Base-by-base conservation (phyloP, 2,329 filamentous ascomycete genomes). In the Fusarium verrucosum region DNA sequence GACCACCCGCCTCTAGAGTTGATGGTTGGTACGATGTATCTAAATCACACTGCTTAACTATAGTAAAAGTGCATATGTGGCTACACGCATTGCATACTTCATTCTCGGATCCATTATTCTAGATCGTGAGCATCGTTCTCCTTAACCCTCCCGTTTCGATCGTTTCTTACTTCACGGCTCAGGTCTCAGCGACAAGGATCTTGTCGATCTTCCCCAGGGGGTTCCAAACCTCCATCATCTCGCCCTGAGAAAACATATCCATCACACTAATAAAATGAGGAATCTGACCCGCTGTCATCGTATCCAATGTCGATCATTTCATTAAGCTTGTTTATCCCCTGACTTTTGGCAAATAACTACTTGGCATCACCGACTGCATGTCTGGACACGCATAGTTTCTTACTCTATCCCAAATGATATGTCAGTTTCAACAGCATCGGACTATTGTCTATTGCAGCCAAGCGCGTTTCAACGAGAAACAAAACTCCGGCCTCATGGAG, bases 241-340 rank as follows among this genome's bases (percentile, higher is more conserved):
- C 56, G 47, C 61, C 36, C 42, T 40, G 7, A 5, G 14, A n/a
- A 47, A 38, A 38, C 14, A 16, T 43, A 19, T n/a, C 28, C 16
- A 42, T 19, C 23, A 41, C 14, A 10, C 37, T 50, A 46, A 42
- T 16, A 47, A 46, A 28, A 59, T 38, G 47, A 32, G 60, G 38
- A 47, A 50, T 17, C 16, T 38, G 25, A 59, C 51, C 68, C 63
- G 68, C 63, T 70, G 63, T 65, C 68, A 65, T 70, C 59, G 40
- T 62, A 51, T 63, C 49, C 47, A 23, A 30, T 26, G 40, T 30
- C 32, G 46, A 26, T 62, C n/a, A n/a, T n/a, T n/a, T n/a, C n/a
- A n/a, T n/a, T n/a, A n/a, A n/a, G n/a, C n/a, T n/a, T n/a, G n/a
- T n/a, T n/a, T 38, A 32, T 6, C n/a, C 38, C 38, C 7, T 57